Evolutionary conservation across 108 stramenopile genomes (phyloP).

Genomic region (Pelagomonas calceolata): DNA sequence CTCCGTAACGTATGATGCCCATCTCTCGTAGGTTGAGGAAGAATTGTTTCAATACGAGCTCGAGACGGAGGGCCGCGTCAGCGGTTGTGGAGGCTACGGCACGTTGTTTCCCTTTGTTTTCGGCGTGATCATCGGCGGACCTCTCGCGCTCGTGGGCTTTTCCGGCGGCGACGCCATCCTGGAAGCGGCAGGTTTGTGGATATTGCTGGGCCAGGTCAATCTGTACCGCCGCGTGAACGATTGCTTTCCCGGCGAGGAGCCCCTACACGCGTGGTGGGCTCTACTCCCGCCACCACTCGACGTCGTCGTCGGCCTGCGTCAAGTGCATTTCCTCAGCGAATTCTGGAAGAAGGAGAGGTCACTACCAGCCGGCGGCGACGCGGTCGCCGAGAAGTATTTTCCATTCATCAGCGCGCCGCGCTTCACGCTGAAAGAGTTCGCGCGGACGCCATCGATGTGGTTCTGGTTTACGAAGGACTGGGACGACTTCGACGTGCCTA

Average conservation of each 20-base stretch:
- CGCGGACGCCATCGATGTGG: slow-evolving; percentile 46
- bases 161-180: slow-evolving; percentile 35
- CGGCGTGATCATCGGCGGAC: slow-evolving; percentile 46
- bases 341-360: slow-evolving; percentile 46
- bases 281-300: slow-evolving; percentile 55
- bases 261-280: slow-evolving; percentile 57
- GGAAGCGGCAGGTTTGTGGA: slow-evolving; percentile 37
- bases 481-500: too few species aligned
- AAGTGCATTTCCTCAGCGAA: slow-evolving; percentile 56
- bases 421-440: slow-evolving; percentile 56
- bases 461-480: slow-evolving; percentile 48
- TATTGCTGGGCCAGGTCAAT: slow-evolving; percentile 50
- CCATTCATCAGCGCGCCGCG: slow-evolving; percentile 52
- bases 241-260: slow-evolving; percentile 39
- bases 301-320: slow-evolving; percentile 58
- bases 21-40: slow-evolving; percentile 51
- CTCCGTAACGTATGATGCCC: too few species aligned
- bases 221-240: slow-evolving; percentile 60
- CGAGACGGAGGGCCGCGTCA: slow-evolving; percentile 26
- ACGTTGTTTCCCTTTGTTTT: slow-evolving; percentile 52
- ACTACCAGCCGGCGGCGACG: slow-evolving; percentile 39
- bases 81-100: slow-evolving; percentile 55
- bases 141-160: slow-evolving; percentile 33
- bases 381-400: slow-evolving; percentile 49
- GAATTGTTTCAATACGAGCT: slow-evolving; percentile 55